phyloP scores from a whole-genome alignment of 108 stramenopile species.

The Pinguiococcus pyrenoidosus region DNA sequence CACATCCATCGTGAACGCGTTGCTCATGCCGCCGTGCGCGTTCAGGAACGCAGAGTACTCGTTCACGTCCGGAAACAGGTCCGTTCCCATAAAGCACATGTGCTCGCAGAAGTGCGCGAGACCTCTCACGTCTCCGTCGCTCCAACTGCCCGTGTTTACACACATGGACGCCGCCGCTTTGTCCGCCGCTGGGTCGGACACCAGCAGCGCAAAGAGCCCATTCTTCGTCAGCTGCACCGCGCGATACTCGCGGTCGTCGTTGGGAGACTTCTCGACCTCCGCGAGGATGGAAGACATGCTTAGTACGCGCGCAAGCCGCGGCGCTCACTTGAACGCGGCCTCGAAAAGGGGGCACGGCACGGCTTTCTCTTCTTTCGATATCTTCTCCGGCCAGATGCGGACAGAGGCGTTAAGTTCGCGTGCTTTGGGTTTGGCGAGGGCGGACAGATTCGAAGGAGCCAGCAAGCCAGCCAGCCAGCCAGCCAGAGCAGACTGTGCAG shows the following conservation, averaged over 20 bases:
- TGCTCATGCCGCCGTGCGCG: slow-evolving; percentile 76
- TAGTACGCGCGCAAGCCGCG: no score
- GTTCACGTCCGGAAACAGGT: slow-evolving; percentile 11
- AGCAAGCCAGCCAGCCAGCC: no score
- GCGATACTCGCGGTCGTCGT: not conserved
- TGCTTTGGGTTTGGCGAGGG: no score
- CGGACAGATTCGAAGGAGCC: no score
- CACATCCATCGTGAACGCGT: slow-evolving; percentile 88
- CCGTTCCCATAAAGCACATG: slow-evolving; percentile 72
- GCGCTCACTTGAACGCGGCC: no score
- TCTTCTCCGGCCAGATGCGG: no score
- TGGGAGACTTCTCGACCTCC: not conserved
- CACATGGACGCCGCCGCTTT: slow-evolving; percentile 49
- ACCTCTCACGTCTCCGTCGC: slow-evolving; percentile 15
- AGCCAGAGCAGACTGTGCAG: no score
- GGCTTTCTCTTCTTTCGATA: no score
- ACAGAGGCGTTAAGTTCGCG: no score
- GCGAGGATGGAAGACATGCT: not conserved
- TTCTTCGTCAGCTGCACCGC: not conserved
- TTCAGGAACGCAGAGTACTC: slow-evolving; percentile 44
- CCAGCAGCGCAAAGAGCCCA: slow-evolving; percentile 3
- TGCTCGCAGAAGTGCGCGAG: slow-evolving; percentile 65
- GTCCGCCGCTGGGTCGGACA: slow-evolving; percentile 32
- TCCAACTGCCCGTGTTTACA: slow-evolving; percentile 12
- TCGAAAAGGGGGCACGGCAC: no score